Conservation (phyloP, 768 basidiomycete genomes). For the Pleurotus tuber-regium region DNA sequence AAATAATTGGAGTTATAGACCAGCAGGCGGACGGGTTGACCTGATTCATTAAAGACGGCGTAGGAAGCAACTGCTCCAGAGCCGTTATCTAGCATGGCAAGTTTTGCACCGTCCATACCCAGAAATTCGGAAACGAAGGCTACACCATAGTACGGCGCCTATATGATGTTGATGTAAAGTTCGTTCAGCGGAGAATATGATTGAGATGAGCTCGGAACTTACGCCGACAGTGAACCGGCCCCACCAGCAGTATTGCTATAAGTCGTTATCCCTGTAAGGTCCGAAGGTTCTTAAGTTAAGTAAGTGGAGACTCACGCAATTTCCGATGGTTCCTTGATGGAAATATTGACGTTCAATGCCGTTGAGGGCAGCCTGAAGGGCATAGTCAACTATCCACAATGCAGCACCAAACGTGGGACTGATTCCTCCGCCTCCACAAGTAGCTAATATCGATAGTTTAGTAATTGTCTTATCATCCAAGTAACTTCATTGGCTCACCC, state of each 20-base stretch:
- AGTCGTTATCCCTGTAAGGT: neutral
- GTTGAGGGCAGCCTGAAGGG: constrained; percentile 33
- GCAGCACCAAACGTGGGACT: constrained; percentile 38
- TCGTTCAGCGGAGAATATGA: neutral
- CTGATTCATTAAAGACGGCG: constrained; percentile 23
- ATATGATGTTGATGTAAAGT: neutral
- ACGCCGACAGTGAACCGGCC: constrained; percentile 27
- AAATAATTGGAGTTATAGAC: constrained; percentile 35
- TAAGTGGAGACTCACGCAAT: constrained; percentile 26
- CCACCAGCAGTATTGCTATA: constrained; percentile 39
- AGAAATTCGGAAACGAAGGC: constrained; percentile 36
- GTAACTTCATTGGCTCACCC: constrained; percentile 17
- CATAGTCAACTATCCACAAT: constrained; percentile 40
- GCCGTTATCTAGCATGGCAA: constrained; percentile 34
- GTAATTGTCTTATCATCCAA: too few species aligned
- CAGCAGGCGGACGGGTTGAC: constrained; percentile 26
- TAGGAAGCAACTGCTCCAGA: constrained; percentile 27
- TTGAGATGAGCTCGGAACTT: neutral
- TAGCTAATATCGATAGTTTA: too few species aligned
- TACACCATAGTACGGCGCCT: constrained; percentile 34
- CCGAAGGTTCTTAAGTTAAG: neutral
- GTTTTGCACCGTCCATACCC: constrained; percentile 27
- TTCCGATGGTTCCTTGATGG: constrained; percentile 39
- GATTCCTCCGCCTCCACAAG: constrained; percentile 39
- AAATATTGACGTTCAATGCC: constrained; percentile 36